Evolutionary conservation across 352 stramenopile species (phyloP).

Genomic region (Elongisporangium anandrum): DNA sequence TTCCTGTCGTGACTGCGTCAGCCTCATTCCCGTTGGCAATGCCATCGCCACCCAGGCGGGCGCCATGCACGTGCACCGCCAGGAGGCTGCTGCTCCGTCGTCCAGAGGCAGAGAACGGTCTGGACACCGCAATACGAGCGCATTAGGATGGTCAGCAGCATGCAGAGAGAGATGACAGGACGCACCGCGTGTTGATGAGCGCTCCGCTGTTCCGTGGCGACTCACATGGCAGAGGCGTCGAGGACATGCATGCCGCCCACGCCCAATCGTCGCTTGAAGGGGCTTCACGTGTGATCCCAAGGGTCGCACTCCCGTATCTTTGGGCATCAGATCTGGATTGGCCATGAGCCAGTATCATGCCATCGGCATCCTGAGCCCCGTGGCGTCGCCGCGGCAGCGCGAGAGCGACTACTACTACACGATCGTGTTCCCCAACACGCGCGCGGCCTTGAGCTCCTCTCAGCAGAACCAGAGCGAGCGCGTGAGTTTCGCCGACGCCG

Average conservation of each 20-base stretch:
- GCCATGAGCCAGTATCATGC: constrained; percentile 36
- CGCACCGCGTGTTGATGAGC: constrained; percentile 15
- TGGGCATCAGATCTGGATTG: not conserved
- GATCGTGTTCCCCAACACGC: constrained; percentile 58
- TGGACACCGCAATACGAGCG: constrained; percentile 1
- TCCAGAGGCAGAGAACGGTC: constrained; percentile 50
- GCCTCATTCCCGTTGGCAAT: not conserved
- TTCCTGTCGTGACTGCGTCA: not conserved
- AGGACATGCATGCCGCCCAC: constrained; percentile 39
- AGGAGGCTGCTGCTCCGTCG: constrained; percentile 32
- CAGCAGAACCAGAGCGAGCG: constrained; percentile 10
- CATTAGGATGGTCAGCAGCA: not conserved
- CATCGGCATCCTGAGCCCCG: constrained; percentile 37
- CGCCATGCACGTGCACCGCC: constrained; percentile 41
- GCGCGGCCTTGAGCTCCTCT: constrained; percentile 1
- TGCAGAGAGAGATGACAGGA: constrained; percentile 1
- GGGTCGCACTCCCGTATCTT: not conserved
- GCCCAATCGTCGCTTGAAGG: not conserved
- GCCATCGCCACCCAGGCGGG: constrained; percentile 1
- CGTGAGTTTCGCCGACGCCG: constrained; percentile 44
- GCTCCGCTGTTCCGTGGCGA: constrained; percentile 13
- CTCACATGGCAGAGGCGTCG: constrained; percentile 26
- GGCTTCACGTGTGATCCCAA: not conserved
- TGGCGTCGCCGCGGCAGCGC: constrained; percentile 31
- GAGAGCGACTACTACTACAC: constrained; percentile 69